Evolutionary conservation across 2,329 filamentous ascomycete genomes (phyloP).

Genomic region (Zymoseptoria tritici): DNA sequence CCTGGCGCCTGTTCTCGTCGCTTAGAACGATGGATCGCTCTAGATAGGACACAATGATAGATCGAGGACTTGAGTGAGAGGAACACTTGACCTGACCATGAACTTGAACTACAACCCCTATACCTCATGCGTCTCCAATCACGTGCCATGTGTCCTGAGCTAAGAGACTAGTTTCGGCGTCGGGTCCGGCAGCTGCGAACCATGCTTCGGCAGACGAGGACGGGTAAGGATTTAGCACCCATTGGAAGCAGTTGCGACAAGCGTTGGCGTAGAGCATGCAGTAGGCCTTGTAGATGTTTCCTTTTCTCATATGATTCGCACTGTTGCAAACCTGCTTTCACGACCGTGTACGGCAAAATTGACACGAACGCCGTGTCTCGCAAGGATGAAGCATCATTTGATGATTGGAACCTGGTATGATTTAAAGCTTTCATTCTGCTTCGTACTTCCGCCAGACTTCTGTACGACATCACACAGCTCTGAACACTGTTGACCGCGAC

Average conservation of each 20-base stretch:
- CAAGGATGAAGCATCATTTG: constrained; percentile 73
- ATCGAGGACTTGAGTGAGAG: not conserved
- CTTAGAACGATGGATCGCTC: no score
- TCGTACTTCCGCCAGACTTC: no score
- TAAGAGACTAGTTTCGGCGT: not conserved
- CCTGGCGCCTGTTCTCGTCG: no score
- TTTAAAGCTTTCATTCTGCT: not conserved
- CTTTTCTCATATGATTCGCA: not conserved
- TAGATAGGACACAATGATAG: no score
- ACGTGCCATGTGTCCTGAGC: not conserved
- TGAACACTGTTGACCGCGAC: no score
- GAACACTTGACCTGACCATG: no score
- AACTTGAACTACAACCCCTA: no score
- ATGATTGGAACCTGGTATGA: constrained; percentile 77
- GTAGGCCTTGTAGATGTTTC: not conserved
- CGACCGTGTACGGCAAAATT: not conserved
- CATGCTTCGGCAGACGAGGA: not conserved
- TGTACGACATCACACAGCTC: no score
- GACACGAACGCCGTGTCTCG: not conserved
- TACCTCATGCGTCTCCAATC: not conserved
- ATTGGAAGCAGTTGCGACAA: not conserved
- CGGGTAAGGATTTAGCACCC: not conserved
- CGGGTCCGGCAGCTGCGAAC: not conserved
- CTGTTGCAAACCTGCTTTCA: not conserved
- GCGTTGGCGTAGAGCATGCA: not conserved